Conservation (phyloP, 1,139 yeast species). For the Ogataea hybrid region DNA sequence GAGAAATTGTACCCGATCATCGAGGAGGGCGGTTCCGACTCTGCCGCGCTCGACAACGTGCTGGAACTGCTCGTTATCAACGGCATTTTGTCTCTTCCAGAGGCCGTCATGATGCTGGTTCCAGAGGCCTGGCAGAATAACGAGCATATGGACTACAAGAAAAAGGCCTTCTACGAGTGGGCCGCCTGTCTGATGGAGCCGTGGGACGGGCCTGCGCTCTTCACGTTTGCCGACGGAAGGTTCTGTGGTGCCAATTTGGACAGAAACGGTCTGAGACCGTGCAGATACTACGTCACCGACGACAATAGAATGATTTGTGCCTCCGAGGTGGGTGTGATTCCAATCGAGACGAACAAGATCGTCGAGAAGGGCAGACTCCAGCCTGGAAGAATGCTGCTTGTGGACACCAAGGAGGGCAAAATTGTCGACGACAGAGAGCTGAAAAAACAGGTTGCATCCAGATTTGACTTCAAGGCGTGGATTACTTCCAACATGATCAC, state of each 20-base stretch:
- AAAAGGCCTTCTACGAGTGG: slow-evolving; percentile 97
- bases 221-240: slow-evolving; percentile 96
- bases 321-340: slow-evolving; percentile 96
- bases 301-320: slow-evolving; percentile 98
- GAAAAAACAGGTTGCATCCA: slow-evolving; percentile 75
- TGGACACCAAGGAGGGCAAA: slow-evolving; percentile 89
- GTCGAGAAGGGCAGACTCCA: slow-evolving; percentile 88
- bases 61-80: slow-evolving; percentile 87
- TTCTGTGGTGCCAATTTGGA: slow-evolving; percentile 98
- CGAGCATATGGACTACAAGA: slow-evolving; percentile 79
- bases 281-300: slow-evolving; percentile 93
- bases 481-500: slow-evolving; percentile 80
- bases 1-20: slow-evolving; percentile 91
- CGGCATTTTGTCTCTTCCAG: slow-evolving; percentile 91
- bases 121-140: slow-evolving; percentile 99
- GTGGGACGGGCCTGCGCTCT: slow-evolving; percentile 99
- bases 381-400: slow-evolving; percentile 95
- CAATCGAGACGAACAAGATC: slow-evolving; percentile 78
- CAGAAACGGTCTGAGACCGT: slow-evolving; percentile 96
- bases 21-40: slow-evolving; percentile 98
- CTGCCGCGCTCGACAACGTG: slow-evolving; percentile 98
- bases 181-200: slow-evolving; percentile 99
- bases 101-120: slow-evolving; percentile 94
- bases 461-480: slow-evolving; percentile 95
- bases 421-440: slow-evolving; percentile 92